phyloP scores from a whole-genome alignment of 257 asterid genomes.

The Solanum pinnatisectum region DNA sequence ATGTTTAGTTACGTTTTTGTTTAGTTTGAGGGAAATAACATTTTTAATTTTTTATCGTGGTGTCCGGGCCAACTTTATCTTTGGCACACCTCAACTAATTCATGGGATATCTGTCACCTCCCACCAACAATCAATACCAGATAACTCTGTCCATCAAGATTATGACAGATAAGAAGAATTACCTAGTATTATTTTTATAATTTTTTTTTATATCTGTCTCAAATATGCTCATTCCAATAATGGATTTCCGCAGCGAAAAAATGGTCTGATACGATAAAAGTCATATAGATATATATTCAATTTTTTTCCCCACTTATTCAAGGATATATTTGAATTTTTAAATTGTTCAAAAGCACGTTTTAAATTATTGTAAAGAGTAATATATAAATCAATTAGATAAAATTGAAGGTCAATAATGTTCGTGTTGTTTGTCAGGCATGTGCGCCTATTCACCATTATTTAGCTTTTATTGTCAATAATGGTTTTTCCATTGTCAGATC shows the following conservation, averaged over 20 bases:
- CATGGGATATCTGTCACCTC: neutral
- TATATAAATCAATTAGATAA: neutral
- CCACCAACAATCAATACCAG: no score
- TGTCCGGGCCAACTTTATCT: neutral
- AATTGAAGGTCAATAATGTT: neutral
- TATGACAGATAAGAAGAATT: no score
- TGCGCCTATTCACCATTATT: neutral
- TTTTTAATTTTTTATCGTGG: neutral
- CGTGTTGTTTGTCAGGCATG: neutral
- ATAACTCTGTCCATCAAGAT: neutral
- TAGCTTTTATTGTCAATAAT: neutral
- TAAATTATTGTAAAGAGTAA: no score
- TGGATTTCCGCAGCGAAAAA: neutral
- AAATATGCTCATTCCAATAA: neutral
- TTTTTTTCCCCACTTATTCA: no score
- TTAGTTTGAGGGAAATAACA: neutral
- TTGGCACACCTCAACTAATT: neutral
- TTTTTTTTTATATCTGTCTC: neutral
- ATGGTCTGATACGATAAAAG: neutral
- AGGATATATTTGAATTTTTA: no score
- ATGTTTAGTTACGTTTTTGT: neutral
- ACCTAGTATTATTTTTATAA: no score
- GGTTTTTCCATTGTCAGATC: neutral
- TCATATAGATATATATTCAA: neutral
- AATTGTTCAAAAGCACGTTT: neutral